Base-by-base conservation (phyloP, 1,139 yeast genomes). In the Candida sp. region DNA sequence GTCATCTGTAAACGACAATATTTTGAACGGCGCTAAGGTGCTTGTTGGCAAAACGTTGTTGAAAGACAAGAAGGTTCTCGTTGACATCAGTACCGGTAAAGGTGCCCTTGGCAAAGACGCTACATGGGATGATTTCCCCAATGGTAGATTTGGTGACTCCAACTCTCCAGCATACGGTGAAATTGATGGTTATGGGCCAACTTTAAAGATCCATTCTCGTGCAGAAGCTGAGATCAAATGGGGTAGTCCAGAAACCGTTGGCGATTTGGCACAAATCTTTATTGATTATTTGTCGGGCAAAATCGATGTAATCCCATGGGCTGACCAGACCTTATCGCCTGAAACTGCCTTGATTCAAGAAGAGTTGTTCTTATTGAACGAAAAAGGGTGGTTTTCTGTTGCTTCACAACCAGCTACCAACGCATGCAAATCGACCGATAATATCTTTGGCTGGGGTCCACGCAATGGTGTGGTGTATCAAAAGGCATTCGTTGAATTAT, bases 381-480 rank as follows among this genome's bases (percentile, higher is more conserved):
- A 83, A 57, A 76, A 80, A 53, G 93, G 93, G 3, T 84, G 84
- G 78, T 88, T 93, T 72, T 90, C 99, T 0, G 81, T 94, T 51
- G 93, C 98, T 0, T 93, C 98, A 0, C 99, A 94, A 69, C 99
- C 99, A 1, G 96, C 98, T 0, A 84, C 90, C 1, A 90, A 90
- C 61, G 89, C 91, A 34, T 80, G 87, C 44, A 79, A 78, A 42
- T 89, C 97, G 8, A 77, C 83, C 5, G 98, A 94, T 70, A 86
- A 85, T 57, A 88, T 93, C 44, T 88, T 93, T 67, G 99, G 99
- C 2, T 94, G 99, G 99, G 99, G 99, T 28, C 99, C 99, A 40
- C 70, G 78, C 46, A 84, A 89, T 65, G 98, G 98, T 8, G 84
- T 85, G 59, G 94, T 94, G 46, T 93, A 90, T 70, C 98, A 93